Conservation (phyloP, 495 filamentous ascomycete genomes). For the Talaromyces ruber region DNA sequence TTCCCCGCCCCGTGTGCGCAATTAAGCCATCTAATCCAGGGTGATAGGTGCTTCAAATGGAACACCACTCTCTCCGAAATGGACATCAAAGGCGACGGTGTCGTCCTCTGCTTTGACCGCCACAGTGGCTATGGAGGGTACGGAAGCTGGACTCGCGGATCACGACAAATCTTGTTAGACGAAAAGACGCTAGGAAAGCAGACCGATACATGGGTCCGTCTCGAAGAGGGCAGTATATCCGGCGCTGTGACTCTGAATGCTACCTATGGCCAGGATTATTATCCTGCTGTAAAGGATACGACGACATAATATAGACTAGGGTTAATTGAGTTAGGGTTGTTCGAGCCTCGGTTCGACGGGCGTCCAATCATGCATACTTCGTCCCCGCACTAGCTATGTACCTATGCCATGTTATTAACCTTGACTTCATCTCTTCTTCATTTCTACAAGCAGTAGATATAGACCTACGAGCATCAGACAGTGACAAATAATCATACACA, state of each 20-base stretch:
- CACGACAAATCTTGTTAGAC: slow-evolving; percentile 47
- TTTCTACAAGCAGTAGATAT: neutral
- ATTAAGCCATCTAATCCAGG: neutral
- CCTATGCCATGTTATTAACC: neutral
- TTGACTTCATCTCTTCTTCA: neutral
- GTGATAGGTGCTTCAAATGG: slow-evolving; percentile 31
- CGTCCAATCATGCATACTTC: neutral
- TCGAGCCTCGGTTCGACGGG: neutral
- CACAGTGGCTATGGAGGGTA: slow-evolving; percentile 69
- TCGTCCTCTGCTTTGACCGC: slow-evolving; percentile 59
- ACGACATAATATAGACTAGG: neutral
- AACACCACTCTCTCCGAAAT: slow-evolving; percentile 17
- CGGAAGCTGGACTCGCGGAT: slow-evolving; percentile 52
- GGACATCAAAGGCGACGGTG: slow-evolving; percentile 26
- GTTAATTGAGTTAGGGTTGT: neutral
- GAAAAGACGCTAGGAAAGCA: slow-evolving; percentile 21
- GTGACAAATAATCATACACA: neutral
- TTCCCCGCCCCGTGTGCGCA: neutral
- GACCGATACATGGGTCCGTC: slow-evolving; percentile 55
- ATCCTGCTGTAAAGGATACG: slow-evolving; percentile 18
- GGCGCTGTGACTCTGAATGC: slow-evolving; percentile 53
- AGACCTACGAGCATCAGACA: neutral
- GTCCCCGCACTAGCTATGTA: neutral
- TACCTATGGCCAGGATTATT: slow-evolving; percentile 58
- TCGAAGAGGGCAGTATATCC: slow-evolving; percentile 51